phyloP scores from a whole-genome alignment of 2,329 filamentous ascomycete species.

The Fusarium incarnatum region DNA sequence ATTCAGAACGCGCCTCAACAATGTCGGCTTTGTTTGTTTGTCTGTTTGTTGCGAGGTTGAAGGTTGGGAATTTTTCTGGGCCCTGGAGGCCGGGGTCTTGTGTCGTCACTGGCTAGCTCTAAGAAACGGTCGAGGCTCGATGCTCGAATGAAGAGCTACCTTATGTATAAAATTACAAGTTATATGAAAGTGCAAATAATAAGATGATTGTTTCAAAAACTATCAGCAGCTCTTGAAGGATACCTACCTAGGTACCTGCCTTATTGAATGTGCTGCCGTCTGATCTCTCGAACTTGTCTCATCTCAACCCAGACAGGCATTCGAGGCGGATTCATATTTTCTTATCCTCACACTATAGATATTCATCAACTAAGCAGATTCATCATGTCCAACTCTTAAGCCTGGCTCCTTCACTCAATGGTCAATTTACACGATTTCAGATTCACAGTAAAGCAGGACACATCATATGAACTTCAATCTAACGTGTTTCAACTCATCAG shows the following conservation, averaged over 20 bases:
- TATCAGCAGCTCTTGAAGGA: neutral
- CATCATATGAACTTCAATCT: conserved; percentile 46
- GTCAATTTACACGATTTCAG: neutral
- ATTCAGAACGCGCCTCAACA: conserved; percentile 4
- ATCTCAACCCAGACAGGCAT: neutral
- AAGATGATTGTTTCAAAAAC: neutral
- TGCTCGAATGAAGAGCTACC: neutral
- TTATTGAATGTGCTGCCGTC: neutral
- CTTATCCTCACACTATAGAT: neutral
- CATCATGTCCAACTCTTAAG: neutral
- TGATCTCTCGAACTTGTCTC: neutral
- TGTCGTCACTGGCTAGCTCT: conserved; percentile 38
- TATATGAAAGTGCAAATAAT: neutral
- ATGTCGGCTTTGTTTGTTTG: neutral
- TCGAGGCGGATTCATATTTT: neutral
- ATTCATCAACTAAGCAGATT: neutral
- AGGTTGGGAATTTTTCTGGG: conserved; percentile 32
- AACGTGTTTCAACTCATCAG: conserved; percentile 56
- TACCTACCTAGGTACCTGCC: neutral
- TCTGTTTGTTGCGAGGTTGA: conserved; percentile 25
- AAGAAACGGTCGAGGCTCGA: neutral
- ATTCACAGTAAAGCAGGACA: conserved; percentile 1
- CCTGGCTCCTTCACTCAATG: neutral
- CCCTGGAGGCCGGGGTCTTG: conserved; percentile 12
- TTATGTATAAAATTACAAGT: neutral